Percentiles rank a stretch among this genome's conserved stretches.
Evolutionary conservation across 345 rosid genomes (phyloP).

Genomic region (Citrus maxima): DNA sequence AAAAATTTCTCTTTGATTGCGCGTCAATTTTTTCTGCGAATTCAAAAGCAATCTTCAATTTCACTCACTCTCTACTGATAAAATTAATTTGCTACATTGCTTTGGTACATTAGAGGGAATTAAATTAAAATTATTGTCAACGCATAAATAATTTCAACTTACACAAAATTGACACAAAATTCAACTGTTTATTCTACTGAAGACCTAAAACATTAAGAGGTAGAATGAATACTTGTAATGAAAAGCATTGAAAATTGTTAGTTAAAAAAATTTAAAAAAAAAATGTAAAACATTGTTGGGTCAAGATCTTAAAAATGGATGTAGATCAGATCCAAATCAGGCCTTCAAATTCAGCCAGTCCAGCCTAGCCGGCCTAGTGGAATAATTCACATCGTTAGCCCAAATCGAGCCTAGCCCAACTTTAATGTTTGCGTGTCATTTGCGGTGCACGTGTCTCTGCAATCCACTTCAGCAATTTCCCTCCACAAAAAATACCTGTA

Average conservation of each 20-base stretch:
- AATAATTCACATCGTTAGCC: background rate
- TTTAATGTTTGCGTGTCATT: background rate
- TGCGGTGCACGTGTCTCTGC: slow-evolving; percentile 19
- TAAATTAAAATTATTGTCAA: background rate
- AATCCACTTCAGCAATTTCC: slow-evolving; percentile 10
- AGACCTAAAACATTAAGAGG: too few relatives aligned
- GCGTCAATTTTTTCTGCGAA: background rate
- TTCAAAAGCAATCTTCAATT: background rate
- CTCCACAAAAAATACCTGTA: slow-evolving; percentile 37
- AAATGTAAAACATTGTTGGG: too few relatives aligned
- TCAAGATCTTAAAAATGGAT: background rate
- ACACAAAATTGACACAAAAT: too few relatives aligned
- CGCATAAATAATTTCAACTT: too few relatives aligned
- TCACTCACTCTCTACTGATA: background rate
- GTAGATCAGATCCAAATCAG: background rate
- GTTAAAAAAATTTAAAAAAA: too few relatives aligned
- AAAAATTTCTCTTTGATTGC: background rate
- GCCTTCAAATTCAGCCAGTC: background rate
- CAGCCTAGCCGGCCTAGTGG: background rate
- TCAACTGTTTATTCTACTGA: too few relatives aligned
- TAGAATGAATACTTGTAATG: too few relatives aligned
- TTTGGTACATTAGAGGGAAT: background rate
- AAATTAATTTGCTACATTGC: background rate
- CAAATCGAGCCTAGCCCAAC: background rate
- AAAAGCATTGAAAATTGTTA: too few relatives aligned